A percentile compares a stretch with the other conserved stretches of the same genome.
phyloP scores from a whole-genome alignment of 23 red algal species.

The Cyanidium caldarium region DNA sequence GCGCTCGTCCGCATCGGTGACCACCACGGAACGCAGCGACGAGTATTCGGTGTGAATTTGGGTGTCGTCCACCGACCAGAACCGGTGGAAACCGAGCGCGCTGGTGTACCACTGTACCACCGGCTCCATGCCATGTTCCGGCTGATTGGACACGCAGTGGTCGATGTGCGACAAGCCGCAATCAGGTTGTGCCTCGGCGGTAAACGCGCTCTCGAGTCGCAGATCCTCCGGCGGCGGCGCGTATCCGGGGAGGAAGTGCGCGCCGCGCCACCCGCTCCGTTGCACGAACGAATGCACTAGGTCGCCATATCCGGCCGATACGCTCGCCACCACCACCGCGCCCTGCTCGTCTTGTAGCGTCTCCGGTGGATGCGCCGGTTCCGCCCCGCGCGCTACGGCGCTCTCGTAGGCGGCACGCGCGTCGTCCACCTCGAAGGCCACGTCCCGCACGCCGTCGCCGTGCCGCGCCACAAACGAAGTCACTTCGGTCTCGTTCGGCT shows the following conservation, averaged over 20 bases:
- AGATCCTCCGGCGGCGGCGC: neutral
- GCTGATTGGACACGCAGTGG: constrained; percentile 84
- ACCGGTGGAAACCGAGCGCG: constrained; percentile 68
- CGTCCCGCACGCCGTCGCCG: constrained; percentile 86
- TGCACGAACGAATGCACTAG: constrained; percentile 86
- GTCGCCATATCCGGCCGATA: constrained; percentile 54
- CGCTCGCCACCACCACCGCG: constrained; percentile 40
- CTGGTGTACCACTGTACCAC: constrained; percentile 71
- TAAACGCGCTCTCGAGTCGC: neutral
- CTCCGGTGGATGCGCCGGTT: constrained; percentile 10
- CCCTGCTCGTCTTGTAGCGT: constrained; percentile 22
- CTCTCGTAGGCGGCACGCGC: constrained; percentile 30
- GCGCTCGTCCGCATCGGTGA: constrained; percentile 48
- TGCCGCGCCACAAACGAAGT: constrained; percentile 21
- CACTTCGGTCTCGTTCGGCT: constrained; percentile 29
- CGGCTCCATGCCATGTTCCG: constrained; percentile 58
- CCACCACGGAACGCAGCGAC: constrained; percentile 64
- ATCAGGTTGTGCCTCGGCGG: neutral
- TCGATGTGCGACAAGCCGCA: constrained; percentile 46
- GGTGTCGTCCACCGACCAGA: constrained; percentile 95
- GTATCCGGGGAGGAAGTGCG: constrained; percentile 67
- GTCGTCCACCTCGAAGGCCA: constrained; percentile 71
- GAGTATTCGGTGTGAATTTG: constrained; percentile 93
- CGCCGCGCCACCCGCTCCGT: constrained; percentile 33
- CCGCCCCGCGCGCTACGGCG: constrained; percentile 34